These are phyloP conservation scores for Phytophthora colocasiae DNA, from an alignment of 352 stramenopile species.

Conservation along the genomic window DNA sequence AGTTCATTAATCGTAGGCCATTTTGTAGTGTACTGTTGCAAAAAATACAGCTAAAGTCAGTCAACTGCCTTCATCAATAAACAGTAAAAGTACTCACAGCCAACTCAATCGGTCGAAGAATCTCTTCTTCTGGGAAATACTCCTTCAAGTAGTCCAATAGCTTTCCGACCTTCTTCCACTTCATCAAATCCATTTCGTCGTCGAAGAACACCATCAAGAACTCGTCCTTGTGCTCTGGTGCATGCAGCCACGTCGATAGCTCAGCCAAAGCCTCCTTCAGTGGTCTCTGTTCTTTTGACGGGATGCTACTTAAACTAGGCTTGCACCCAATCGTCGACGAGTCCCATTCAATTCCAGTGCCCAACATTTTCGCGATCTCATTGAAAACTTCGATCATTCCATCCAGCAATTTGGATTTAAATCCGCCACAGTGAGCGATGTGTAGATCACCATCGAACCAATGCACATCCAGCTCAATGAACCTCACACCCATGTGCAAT, in stretches of 20 bases:
- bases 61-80: slow-evolving; percentile 1
- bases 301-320: slow-evolving; percentile 82
- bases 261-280: slow-evolving; percentile 64
- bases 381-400: slow-evolving; percentile 76
- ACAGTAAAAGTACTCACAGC: slow-evolving; percentile 36
- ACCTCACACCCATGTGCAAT: slow-evolving; percentile 75
- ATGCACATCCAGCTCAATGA: slow-evolving; percentile 86
- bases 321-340: slow-evolving; percentile 74
- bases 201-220: slow-evolving; percentile 90
- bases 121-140: slow-evolving; percentile 68
- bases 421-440: slow-evolving; percentile 77
- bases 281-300: slow-evolving; percentile 62
- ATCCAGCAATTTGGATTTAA: slow-evolving; percentile 68
- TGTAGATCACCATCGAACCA: slow-evolving; percentile 73
- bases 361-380: slow-evolving; percentile 46
- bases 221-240: slow-evolving; percentile 58
- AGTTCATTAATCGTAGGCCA: slow-evolving; percentile 81
- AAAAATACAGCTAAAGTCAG: slow-evolving; percentile 3
- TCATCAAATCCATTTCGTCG: slow-evolving; percentile 73
- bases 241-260: slow-evolving; percentile 66
- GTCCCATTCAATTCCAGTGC: slow-evolving; percentile 62
- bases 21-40: slow-evolving; percentile 43
- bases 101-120: slow-evolving; percentile 71
- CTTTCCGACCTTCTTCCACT: slow-evolving; percentile 82
- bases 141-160: slow-evolving; percentile 71